phyloP scores from a whole-genome alignment of 2,329 filamentous ascomycete genomes.

The Didymella keratinophila region DNA sequence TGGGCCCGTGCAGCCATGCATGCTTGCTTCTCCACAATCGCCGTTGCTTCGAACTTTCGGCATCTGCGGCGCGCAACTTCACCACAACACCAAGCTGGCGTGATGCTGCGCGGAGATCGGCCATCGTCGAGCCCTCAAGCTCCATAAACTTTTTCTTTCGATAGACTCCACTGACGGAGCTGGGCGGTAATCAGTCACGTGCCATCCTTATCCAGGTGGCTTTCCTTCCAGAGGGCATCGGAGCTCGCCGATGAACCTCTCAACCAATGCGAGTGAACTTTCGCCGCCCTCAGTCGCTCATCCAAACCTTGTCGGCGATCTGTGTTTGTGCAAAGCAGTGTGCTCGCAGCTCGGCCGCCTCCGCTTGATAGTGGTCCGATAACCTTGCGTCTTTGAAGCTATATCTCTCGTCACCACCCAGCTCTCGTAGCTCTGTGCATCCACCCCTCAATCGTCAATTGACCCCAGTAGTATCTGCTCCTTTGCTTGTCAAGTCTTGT shows the following conservation, averaged over 20 bases:
- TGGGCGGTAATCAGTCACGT: slow-evolving; percentile 36
- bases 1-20: slow-evolving; percentile 10
- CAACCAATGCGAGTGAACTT: slow-evolving; percentile 38
- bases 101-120: slow-evolving; percentile 30
- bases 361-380: slow-evolving; percentile 43
- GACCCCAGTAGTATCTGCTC: slow-evolving; percentile 5
- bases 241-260: slow-evolving; percentile 47
- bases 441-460: slow-evolving; percentile 19
- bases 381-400: slow-evolving; percentile 35
- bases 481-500: not conserved
- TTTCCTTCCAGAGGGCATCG: slow-evolving; percentile 27
- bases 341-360: slow-evolving; percentile 42
- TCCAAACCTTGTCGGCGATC: slow-evolving; percentile 36
- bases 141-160: slow-evolving; percentile 16
- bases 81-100: slow-evolving; percentile 34
- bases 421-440: slow-evolving; percentile 25
- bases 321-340: slow-evolving; percentile 35
- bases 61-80: slow-evolving; percentile 15
- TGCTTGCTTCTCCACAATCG: slow-evolving; percentile 10
- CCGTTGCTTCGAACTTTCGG: slow-evolving; percentile 7
- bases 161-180: slow-evolving; percentile 24
- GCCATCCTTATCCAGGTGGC: slow-evolving; percentile 32
- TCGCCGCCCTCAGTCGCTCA: slow-evolving; percentile 32
- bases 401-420: slow-evolving; percentile 40
- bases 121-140: slow-evolving; percentile 19